Evolutionary conservation across 129 eudicot species (phyloP).

Genomic region (Helichrysum umbraculigerum): DNA sequence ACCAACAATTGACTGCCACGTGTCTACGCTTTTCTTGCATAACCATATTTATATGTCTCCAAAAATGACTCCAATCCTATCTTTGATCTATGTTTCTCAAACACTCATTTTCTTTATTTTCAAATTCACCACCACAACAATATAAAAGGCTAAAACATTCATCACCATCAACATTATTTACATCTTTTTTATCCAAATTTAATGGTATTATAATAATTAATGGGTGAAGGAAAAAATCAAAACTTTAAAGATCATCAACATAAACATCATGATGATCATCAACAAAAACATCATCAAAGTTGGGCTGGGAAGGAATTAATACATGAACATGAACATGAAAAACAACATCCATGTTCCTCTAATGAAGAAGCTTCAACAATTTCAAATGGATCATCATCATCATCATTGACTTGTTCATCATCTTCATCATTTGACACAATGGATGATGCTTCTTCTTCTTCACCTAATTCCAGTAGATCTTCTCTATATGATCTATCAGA

Average conservation of each 20-base stretch:
- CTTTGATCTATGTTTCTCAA: slow-evolving; percentile 37
- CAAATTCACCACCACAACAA: background rate
- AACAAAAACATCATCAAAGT: slow-evolving; percentile 7
- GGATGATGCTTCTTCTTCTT: slow-evolving; percentile 67
- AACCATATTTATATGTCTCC: slow-evolving; percentile 47
- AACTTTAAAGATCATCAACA: slow-evolving; percentile 9
- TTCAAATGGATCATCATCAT: slow-evolving; percentile 31
- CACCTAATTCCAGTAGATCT: slow-evolving; percentile 43
- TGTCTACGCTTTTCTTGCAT: slow-evolving; percentile 25
- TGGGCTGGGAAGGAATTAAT: slow-evolving; percentile 17
- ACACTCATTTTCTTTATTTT: slow-evolving; percentile 23
- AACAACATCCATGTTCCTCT: slow-evolving; percentile 34
- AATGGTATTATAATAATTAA: slow-evolving; percentile 7
- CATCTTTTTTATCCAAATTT: slow-evolving; percentile 18
- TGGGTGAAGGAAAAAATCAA: slow-evolving; percentile 26
- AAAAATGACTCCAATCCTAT: slow-evolving; percentile 31
- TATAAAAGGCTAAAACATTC: background rate
- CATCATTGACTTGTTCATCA: slow-evolving; percentile 29
- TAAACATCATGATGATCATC: slow-evolving; percentile 6
- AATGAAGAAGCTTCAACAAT: slow-evolving; percentile 41
- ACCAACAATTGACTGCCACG: slow-evolving; percentile 34
- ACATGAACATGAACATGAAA: slow-evolving; percentile 19
- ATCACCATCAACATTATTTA: background rate
- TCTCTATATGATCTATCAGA: slow-evolving; percentile 63
- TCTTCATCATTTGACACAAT: slow-evolving; percentile 48